Percentiles rank a stretch among this genome's conserved stretches.
Evolutionary conservation across 164 flowering plant genomes (phyloP).

Genomic region (Stephania japonica): DNA sequence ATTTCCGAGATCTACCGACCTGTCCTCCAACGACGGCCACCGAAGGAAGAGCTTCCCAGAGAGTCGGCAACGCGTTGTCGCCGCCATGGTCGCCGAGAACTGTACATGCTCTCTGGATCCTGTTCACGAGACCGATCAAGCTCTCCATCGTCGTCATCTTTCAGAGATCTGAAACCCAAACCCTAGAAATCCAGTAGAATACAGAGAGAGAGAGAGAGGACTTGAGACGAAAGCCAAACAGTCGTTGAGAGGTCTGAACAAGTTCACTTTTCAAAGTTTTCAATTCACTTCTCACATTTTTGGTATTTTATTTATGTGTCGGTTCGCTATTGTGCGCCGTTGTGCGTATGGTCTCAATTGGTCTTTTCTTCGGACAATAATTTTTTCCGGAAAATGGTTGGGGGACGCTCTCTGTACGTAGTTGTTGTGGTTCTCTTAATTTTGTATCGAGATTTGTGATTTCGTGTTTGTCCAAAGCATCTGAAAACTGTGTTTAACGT

Average conservation of each 20-base stretch:
- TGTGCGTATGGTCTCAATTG: not conserved
- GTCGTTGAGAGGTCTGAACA: not conserved
- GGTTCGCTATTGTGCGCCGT: not conserved
- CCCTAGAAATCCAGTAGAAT: not conserved
- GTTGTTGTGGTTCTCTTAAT: too few species aligned
- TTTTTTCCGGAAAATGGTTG: too few species aligned
- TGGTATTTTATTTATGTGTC: not conserved
- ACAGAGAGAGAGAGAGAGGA: not conserved
- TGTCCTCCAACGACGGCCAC: constrained; percentile 77
- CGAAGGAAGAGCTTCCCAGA: constrained; percentile 75
- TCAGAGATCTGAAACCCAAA: constrained; percentile 1
- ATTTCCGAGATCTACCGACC: constrained; percentile 22
- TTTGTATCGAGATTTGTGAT: too few species aligned
- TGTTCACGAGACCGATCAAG: constrained; percentile 80
- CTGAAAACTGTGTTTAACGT: too few species aligned
- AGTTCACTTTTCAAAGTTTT: not conserved
- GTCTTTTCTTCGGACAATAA: not conserved
- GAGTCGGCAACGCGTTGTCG: constrained; percentile 47
- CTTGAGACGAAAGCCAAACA: not conserved
- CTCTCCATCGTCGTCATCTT: constrained; percentile 83
- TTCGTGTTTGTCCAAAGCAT: too few species aligned
- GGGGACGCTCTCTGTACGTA: too few species aligned
- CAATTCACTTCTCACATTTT: not conserved
- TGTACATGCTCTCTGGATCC: constrained; percentile 84
- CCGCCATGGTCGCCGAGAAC: constrained; percentile 73